Evolutionary conservation across 129 eudicot species (phyloP).

Genomic region (Rutidosis leptorrhynchoides): DNA sequence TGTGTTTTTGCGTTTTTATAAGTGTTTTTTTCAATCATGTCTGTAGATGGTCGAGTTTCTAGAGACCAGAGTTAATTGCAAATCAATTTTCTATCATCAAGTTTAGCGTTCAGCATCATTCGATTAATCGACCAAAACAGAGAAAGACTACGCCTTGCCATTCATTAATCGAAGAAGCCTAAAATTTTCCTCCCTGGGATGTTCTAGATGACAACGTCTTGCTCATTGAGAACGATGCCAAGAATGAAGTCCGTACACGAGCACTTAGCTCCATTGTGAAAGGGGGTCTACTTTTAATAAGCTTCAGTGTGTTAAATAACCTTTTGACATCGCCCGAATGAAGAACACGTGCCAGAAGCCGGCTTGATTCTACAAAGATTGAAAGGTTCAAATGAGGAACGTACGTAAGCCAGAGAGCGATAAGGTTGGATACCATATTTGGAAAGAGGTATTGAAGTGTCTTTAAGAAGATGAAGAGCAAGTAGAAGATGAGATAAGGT

Average conservation of each 20-base stretch:
- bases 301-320: constrained; percentile 53
- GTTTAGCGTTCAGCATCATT: neutral
- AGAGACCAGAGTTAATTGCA: too few relatives aligned
- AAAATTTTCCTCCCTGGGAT: constrained; percentile 27
- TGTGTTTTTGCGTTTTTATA: too few relatives aligned
- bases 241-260: constrained; percentile 76
- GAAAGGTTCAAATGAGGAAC: constrained; percentile 56
- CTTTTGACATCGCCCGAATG: constrained; percentile 59
- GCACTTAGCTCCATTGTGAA: constrained; percentile 64
- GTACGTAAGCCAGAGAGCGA: constrained; percentile 52
- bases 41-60: too few relatives aligned
- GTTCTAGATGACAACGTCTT: constrained; percentile 43
- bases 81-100: too few relatives aligned
- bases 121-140: neutral
- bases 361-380: constrained; percentile 73
- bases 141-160: neutral
- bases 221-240: constrained; percentile 80
- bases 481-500: constrained; percentile 54
- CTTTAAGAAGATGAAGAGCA: constrained; percentile 49
- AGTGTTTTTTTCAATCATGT: too few relatives aligned
- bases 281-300: constrained; percentile 52
- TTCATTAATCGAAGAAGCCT: too few relatives aligned
- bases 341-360: constrained; percentile 56
- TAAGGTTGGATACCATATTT: constrained; percentile 34
- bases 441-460: constrained; percentile 47